These are phyloP conservation scores for Trametes punicea DNA, from an alignment of 768 basidiomycete species.

Conservation along the genomic window DNA sequence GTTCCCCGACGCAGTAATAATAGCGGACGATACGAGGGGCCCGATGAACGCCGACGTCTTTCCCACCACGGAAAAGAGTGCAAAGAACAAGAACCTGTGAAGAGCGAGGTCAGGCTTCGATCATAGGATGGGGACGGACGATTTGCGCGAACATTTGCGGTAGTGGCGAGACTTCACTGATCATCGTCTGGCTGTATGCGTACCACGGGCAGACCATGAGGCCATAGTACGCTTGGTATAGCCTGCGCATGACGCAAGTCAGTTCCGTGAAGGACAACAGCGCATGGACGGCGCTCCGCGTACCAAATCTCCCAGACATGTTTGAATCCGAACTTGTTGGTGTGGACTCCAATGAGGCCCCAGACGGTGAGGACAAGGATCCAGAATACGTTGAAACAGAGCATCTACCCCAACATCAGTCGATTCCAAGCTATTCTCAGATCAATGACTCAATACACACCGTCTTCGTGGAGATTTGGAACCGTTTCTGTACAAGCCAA, in stretches of 20 bases:
- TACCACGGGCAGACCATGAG: conserved; percentile 79
- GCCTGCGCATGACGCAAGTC: conserved; percentile 35
- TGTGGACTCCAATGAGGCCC: conserved; percentile 77
- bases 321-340: conserved; percentile 74
- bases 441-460: conserved; percentile 31
- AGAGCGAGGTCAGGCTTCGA: background rate
- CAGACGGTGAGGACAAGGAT: conserved; percentile 66
- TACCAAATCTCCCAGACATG: conserved; percentile 81
- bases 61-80: conserved; percentile 71
- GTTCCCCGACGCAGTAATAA: conserved; percentile 62
- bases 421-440: background rate
- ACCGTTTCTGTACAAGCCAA: conserved; percentile 68
- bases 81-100: conserved; percentile 66
- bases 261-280: background rate
- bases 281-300: background rate
- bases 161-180: conserved; percentile 70
- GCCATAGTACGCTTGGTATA: conserved; percentile 69
- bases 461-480: conserved; percentile 59
- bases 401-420: conserved; percentile 46
- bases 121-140: background rate
- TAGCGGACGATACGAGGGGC: conserved; percentile 70
- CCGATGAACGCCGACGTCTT: conserved; percentile 79
- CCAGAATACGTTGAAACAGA: conserved; percentile 69
- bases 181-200: conserved; percentile 81
- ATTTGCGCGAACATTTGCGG: conserved; percentile 58